These are phyloP conservation scores for Choanephora cucurbitarum DNA, from an alignment of 371 early-diverging fungal species.

Conservation along the genomic window DNA sequence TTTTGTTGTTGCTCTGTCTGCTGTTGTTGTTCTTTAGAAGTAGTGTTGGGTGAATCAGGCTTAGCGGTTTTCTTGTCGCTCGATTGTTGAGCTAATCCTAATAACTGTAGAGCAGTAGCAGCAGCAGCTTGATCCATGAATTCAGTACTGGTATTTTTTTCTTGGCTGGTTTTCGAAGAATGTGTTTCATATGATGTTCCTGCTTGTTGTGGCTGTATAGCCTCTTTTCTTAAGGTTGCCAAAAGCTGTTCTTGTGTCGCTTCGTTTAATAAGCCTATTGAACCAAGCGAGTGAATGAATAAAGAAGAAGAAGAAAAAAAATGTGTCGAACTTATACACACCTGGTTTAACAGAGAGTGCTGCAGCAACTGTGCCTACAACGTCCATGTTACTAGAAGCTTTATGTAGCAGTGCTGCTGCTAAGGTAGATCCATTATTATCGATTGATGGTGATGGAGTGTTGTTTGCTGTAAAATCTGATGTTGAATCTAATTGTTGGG, in stretches of 20 bases:
- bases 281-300: too few relatives aligned
- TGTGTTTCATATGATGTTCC: too few relatives aligned
- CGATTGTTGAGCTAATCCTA: constrained; percentile 8
- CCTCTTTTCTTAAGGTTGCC: constrained; percentile 6
- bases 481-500: constrained; percentile 9
- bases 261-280: constrained; percentile 11
- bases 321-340: constrained; percentile 1
- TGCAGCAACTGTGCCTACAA: constrained; percentile 44
- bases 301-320: neutral
- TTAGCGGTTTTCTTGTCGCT: constrained; percentile 6
- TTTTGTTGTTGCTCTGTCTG: constrained; percentile 25
- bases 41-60: too few relatives aligned
- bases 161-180: neutral
- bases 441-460: constrained; percentile 2
- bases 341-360: constrained; percentile 39
- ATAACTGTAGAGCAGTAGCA: constrained; percentile 17
- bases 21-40: constrained; percentile 1
- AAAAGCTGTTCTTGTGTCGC: constrained; percentile 12
- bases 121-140: constrained; percentile 23
- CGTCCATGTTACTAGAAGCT: constrained; percentile 24
- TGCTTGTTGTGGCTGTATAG: too few relatives aligned
- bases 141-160: constrained; percentile 9
- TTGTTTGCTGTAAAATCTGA: neutral
- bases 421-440: constrained; percentile 23
- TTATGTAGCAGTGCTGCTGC: constrained; percentile 35